Evolutionary conservation across 2,329 filamentous ascomycete species (phyloP), one percentile per base, ranked within the genome.

Genomic region (Hypoxylon sp.): DNA sequence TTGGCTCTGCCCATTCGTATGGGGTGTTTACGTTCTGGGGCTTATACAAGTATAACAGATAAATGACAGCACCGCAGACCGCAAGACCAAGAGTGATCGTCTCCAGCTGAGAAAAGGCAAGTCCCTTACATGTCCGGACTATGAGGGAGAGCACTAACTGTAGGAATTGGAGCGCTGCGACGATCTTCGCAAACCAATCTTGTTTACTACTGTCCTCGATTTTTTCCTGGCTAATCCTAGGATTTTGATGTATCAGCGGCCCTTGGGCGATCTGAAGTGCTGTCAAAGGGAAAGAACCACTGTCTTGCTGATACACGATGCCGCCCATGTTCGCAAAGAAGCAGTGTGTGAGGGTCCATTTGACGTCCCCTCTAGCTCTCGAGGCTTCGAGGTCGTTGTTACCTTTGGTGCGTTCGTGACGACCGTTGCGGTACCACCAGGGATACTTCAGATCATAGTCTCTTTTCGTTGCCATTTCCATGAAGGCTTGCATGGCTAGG

Each of bases 261-360:
- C n/a, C n/a, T n/a, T n/a, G n/a, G n/a, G n/a, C n/a, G n/a, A n/a
- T n/a, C n/a, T n/a, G n/a, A n/a, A n/a, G n/a, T n/a, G n/a, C n/a
- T n/a, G n/a, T n/a, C n/a, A n/a, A n/a, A n/a, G n/a, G n/a, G 21
- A 25, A 6, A 9, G 21, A 25, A 25, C 21, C 21, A 5, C 6
- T 6, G 9, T 6, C 6, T 9, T 5, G 6, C 9, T 9, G 21
- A 25, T 25, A 25, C 9, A 42, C 26, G 12, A 42, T 31, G 20
- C 29, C 27, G 5, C 27, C 38, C 27, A 42, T 42, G 25, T 32
- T 25, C 8, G 38, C 38, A 15, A 42, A 42, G 27, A 17, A 27
- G 3, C 13, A 31, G 2, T 32, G 38, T 5, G 20, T 7, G 15
- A 15, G 3, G 13, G 11, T 27, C 41, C 41, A 34, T 9, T 25